These are phyloP conservation scores for Breynia disticha DNA, from an alignment of 441 rosid genomes.

Conservation along the genomic window DNA sequence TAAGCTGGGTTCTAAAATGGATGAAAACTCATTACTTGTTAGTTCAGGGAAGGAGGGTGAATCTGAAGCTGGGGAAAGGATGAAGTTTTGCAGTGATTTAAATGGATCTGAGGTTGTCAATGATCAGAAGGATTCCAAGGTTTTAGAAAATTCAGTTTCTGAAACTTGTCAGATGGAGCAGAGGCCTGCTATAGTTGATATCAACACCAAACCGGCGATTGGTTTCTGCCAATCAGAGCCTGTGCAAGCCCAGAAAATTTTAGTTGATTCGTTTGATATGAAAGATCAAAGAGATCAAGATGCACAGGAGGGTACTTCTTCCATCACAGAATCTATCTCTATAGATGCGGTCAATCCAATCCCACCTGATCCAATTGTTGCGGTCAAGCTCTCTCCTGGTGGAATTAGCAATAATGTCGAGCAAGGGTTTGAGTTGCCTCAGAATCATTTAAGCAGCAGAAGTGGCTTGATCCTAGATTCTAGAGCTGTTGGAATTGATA, in stretches of 20 bases:
- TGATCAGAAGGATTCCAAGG: slow-evolving; percentile 23
- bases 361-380: slow-evolving; percentile 24
- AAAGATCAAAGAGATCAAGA: slow-evolving; percentile 21
- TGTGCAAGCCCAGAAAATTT: slow-evolving; percentile 19
- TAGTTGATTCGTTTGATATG: slow-evolving; percentile 18
- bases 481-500: slow-evolving; percentile 14
- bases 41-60: slow-evolving; percentile 28
- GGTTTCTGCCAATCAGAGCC: slow-evolving; percentile 23
- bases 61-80: slow-evolving; percentile 22
- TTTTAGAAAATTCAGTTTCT: slow-evolving; percentile 22
- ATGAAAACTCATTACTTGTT: slow-evolving; percentile 25
- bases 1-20: slow-evolving; percentile 34
- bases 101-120: slow-evolving; percentile 29
- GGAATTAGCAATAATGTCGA: slow-evolving; percentile 16
- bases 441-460: background rate
- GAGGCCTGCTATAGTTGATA: slow-evolving; percentile 16
- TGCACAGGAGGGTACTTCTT: slow-evolving; percentile 17
- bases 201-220: slow-evolving; percentile 19
- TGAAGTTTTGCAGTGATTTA: slow-evolving; percentile 28
- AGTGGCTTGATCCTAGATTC: slow-evolving; percentile 29
- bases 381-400: slow-evolving; percentile 26
- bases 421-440: too few species aligned
- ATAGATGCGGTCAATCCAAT: slow-evolving; percentile 23
- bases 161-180: slow-evolving; percentile 21
- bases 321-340: slow-evolving; percentile 18